Conservation (phyloP, 2,329 filamentous ascomycete species). For the Didymella segeticola region DNA sequence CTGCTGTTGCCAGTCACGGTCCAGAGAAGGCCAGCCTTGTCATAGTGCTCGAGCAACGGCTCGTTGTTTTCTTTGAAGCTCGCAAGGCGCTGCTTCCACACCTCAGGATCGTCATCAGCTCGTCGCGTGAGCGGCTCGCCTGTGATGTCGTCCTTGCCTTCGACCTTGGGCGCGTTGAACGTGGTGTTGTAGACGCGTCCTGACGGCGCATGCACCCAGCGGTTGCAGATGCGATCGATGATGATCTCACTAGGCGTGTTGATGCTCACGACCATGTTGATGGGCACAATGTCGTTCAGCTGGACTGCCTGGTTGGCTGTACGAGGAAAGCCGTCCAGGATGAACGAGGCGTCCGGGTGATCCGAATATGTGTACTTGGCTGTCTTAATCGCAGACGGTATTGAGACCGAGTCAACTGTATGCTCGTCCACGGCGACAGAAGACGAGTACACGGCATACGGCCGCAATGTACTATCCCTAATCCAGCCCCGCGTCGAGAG, state of each 20-base stretch:
- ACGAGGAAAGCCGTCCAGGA: conserved; percentile 95
- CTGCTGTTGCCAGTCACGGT: conserved; percentile 88
- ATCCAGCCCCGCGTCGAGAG: conserved; percentile 88
- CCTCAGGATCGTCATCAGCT: conserved; percentile 83
- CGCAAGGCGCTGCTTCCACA: conserved; percentile 79
- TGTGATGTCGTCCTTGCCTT: conserved; percentile 86
- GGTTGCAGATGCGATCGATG: conserved; percentile 84
- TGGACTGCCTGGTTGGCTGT: conserved; percentile 80
- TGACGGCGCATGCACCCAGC: conserved; percentile 92
- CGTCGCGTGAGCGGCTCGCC: conserved; percentile 85
- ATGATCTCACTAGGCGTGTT: conserved; percentile 87
- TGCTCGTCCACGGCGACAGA: conserved; percentile 38
- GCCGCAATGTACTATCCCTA: conserved; percentile 55
- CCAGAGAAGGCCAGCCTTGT: conserved; percentile 80
- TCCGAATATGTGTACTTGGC: conserved; percentile 61
- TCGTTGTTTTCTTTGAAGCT: conserved; percentile 89
- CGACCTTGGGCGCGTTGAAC: conserved; percentile 83
- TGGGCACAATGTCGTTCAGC: conserved; percentile 83
- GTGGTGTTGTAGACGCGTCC: conserved; percentile 94
- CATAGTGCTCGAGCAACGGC: conserved; percentile 88
- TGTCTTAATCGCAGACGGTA: conserved; percentile 48
- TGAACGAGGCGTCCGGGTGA: conserved; percentile 82
- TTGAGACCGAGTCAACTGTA: conserved; percentile 52
- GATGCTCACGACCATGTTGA: conserved; percentile 90
- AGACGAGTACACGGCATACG: conserved; percentile 54